A percentile compares a stretch with the other conserved stretches of the same genome.
Evolutionary conservation across 306 rosid genomes (phyloP).

Genomic region (Hylodesmum podocarpum): DNA sequence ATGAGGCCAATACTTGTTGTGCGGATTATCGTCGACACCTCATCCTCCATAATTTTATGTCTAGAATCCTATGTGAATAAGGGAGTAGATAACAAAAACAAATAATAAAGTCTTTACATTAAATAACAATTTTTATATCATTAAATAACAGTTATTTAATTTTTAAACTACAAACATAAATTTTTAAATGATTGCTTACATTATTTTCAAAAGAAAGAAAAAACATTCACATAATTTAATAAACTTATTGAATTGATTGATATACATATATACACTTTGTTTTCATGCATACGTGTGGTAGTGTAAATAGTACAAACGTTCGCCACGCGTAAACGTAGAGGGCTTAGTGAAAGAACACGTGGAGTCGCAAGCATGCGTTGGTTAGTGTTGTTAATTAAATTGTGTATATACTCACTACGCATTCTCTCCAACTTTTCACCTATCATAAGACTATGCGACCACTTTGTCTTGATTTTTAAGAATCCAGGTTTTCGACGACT

Average conservation of each 20-base stretch:
- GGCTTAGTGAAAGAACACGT: not conserved
- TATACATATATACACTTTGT: too few species aligned
- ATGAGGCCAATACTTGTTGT: not conserved
- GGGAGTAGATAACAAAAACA: not conserved
- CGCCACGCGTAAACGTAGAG: not conserved
- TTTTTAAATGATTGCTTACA: not conserved
- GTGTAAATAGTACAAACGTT: not conserved
- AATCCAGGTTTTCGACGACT: not conserved
- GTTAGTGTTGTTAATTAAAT: not conserved
- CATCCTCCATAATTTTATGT: not conserved
- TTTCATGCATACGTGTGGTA: not conserved
- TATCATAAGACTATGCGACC: not conserved
- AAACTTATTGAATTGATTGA: not conserved
- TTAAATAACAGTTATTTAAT: not conserved
- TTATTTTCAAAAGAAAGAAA: not conserved
- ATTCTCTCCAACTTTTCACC: not conserved
- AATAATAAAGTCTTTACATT: not conserved
- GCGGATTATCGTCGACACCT: not conserved
- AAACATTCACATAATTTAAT: not conserved
- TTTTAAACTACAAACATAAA: not conserved
- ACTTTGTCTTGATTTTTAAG: not conserved
- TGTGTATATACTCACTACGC: not conserved
- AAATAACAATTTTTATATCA: not conserved
- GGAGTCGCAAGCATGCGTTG: not conserved
- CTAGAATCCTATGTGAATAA: not conserved